These are phyloP conservation scores for Candolleomyces eurysporus DNA, from an alignment of 768 basidiomycete species.

Conservation along the genomic window DNA sequence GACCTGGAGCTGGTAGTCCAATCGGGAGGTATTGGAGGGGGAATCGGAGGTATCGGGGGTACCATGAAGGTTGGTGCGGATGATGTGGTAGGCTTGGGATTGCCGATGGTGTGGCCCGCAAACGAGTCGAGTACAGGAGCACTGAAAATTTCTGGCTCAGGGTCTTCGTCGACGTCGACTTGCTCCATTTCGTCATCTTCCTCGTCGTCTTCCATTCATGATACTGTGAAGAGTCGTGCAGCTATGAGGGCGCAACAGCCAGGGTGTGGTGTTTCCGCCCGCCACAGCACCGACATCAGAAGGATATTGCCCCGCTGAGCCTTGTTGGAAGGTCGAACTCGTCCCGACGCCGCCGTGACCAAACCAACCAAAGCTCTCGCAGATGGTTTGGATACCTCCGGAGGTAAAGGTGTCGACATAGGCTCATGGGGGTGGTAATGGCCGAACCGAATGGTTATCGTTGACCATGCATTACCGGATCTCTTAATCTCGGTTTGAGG, in stretches of 20 bases:
- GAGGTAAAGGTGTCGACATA: constrained; percentile 39
- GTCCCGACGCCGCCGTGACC: not conserved
- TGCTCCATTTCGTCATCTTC: constrained; percentile 8
- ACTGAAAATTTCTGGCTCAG: not conserved
- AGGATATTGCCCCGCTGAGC: not conserved
- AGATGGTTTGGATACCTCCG: constrained; percentile 35
- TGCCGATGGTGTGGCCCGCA: not conserved
- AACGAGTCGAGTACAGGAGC: not conserved
- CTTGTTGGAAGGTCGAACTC: not conserved
- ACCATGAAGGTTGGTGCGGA: constrained; percentile 7
- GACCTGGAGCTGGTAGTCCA: constrained; percentile 47
- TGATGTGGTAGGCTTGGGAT: not conserved
- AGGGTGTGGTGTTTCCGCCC: not conserved
- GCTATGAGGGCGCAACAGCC: not conserved
- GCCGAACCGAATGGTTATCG: constrained; percentile 41
- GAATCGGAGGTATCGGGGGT: constrained; percentile 11
- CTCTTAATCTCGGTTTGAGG: constrained; percentile 35
- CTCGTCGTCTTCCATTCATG: constrained; percentile 10
- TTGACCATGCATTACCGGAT: constrained; percentile 21
- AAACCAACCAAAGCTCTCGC: constrained; percentile 28
- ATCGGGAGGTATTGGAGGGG: constrained; percentile 25
- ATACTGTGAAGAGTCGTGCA: constrained; percentile 1
- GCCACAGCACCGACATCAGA: not conserved
- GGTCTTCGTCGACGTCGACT: constrained; percentile 10
- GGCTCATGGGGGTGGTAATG: constrained; percentile 42